Evolutionary conservation across 2,329 filamentous ascomycete species (phyloP).

Genomic region (Apiospora aurea): DNA sequence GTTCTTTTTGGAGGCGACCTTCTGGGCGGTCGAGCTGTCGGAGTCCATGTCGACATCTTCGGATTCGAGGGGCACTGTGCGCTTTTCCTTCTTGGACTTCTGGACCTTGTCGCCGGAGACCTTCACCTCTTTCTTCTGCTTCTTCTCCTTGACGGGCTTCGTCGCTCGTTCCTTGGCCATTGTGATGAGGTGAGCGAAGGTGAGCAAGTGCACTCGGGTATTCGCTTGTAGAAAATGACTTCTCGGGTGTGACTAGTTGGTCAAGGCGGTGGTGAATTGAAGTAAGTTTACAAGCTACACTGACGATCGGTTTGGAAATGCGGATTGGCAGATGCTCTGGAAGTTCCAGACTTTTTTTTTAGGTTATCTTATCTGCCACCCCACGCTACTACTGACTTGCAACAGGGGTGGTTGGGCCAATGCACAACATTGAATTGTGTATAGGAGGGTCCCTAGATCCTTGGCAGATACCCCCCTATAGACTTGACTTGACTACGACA

Average conservation of each 20-base stretch:
- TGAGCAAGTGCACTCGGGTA: too few species aligned
- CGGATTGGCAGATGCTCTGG: not conserved
- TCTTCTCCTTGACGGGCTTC: constrained; percentile 30
- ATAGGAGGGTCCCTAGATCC: not conserved
- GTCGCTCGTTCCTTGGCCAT: constrained; percentile 38
- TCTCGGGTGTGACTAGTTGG: not conserved
- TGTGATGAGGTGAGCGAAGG: too few species aligned
- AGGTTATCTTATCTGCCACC: constrained; percentile 16
- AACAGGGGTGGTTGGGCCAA: not conserved
- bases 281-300: not conserved
- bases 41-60: constrained; percentile 28
- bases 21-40: not conserved
- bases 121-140: constrained; percentile 33
- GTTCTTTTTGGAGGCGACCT: constrained; percentile 5
- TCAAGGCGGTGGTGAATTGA: constrained; percentile 22
- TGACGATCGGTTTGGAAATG: not conserved
- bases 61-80: constrained; percentile 28
- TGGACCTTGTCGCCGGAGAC: constrained; percentile 34
- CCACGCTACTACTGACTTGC: constrained; percentile 3
- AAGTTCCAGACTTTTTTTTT: constrained; percentile 13
- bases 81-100: constrained; percentile 33
- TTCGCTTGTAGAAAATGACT: not conserved
- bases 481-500: not conserved
- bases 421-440: not conserved
- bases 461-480: constrained; percentile 8